A percentile compares a stretch with the other conserved stretches of the same genome.
Conservation (phyloP, 2,329 filamentous ascomycete species). For the Arthrobotrys entomopaga region DNA sequence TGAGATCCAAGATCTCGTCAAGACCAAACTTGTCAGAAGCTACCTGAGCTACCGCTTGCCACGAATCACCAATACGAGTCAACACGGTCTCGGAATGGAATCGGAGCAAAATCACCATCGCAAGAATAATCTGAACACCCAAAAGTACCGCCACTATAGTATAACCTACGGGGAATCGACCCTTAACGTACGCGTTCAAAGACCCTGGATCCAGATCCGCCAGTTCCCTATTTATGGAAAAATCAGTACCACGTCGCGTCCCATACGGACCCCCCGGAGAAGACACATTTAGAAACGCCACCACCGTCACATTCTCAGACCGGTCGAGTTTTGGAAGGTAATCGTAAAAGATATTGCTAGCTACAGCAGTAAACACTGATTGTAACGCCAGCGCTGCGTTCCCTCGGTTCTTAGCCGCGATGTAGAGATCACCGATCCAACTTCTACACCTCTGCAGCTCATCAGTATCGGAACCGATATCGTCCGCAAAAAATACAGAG, state of each 20-base stretch:
- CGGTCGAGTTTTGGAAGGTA: background rate
- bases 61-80: conserved; percentile 34
- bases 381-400: conserved; percentile 21
- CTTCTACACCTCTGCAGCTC: no score
- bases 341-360: conserved; percentile 18
- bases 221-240: no score
- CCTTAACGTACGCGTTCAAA: no score
- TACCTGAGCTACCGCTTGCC: conserved; percentile 36
- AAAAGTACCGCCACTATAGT: conserved; percentile 19
- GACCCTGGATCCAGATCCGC: background rate
- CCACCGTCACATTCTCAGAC: conserved; percentile 2
- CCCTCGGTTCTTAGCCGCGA: no score
- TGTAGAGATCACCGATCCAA: no score
- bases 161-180: conserved; percentile 22
- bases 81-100: conserved; percentile 21
- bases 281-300: conserved; percentile 18
- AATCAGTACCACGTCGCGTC: conserved; percentile 19
- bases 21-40: conserved; percentile 20
- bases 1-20: conserved; percentile 11
- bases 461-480: no score
- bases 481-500: no score
- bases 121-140: conserved; percentile 20
- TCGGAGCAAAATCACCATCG: conserved; percentile 12
- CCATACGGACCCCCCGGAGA: conserved; percentile 35
- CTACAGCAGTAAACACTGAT: conserved; percentile 17